A percentile compares a stretch with the other conserved stretches of the same genome.
phyloP scores from a whole-genome alignment of 2,329 filamentous ascomycete species.

The Trichophyton schoenleinii region DNA sequence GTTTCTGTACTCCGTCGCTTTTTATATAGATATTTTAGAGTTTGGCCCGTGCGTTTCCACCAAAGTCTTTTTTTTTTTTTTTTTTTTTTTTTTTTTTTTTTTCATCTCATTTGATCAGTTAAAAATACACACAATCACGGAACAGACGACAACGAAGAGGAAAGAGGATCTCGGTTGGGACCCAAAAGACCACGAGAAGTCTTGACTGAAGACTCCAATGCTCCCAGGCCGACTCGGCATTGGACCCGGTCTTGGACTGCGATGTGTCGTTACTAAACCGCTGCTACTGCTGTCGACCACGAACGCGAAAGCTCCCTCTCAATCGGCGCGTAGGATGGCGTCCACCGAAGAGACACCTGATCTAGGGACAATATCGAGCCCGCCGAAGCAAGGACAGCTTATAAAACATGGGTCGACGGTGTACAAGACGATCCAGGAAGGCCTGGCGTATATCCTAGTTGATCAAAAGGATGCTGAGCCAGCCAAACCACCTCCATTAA shows the following conservation, averaged over 20 bases:
- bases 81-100: background rate
- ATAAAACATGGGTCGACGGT: slow-evolving; percentile 38
- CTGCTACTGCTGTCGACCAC: background rate
- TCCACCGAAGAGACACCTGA: slow-evolving; percentile 1
- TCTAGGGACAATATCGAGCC: slow-evolving; percentile 16
- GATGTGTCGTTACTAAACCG: background rate
- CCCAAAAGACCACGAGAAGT: background rate
- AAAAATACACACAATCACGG: background rate
- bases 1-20: background rate
- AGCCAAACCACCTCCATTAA: slow-evolving; percentile 34
- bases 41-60: background rate
- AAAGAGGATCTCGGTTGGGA: too few relatives aligned
- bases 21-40: background rate
- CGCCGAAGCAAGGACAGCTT: slow-evolving; percentile 15
- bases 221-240: background rate
- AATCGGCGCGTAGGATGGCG: slow-evolving; percentile 8
- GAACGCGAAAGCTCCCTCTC: background rate
- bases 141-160: background rate
- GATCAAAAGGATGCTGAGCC: background rate
- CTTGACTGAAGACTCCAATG: background rate
- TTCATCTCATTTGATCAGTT: too few relatives aligned
- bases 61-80: background rate
- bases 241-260: background rate
- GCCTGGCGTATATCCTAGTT: slow-evolving; percentile 54
- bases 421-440: slow-evolving; percentile 53